Evolutionary conservation across 2,329 filamentous ascomycete species (phyloP).

Genomic region (Hymenotorrendiella dingleyae): DNA sequence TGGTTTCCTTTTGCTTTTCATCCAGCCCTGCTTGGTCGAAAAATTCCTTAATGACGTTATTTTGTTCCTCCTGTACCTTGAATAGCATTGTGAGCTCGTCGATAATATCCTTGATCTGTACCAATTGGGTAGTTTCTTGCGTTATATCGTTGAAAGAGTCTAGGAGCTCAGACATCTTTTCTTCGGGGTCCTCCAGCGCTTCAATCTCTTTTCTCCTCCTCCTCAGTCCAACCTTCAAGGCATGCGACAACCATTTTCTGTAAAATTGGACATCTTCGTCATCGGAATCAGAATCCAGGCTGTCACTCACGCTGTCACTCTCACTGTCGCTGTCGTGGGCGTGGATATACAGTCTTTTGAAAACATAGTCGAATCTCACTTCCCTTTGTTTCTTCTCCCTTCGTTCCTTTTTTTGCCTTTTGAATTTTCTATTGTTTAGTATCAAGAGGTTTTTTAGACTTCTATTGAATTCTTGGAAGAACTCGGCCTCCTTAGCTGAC

Average conservation of each 20-base stretch:
- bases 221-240: too few relatives aligned
- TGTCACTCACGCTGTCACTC: too few relatives aligned
- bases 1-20: not conserved
- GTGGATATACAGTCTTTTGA: too few relatives aligned
- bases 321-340: too few relatives aligned
- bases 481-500: not conserved
- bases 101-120: not conserved
- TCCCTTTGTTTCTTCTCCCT: not conserved
- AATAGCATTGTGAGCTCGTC: not conserved
- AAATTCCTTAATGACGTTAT: too few relatives aligned
- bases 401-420: not conserved
- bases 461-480: not conserved
- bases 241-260: too few relatives aligned
- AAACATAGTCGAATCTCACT: too few relatives aligned
- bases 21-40: too few relatives aligned
- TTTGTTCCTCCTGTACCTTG: not conserved
- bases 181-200: not conserved
- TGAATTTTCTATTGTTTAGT: not conserved
- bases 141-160: not conserved
- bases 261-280: too few relatives aligned
- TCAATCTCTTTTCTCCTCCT: not conserved
- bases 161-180: not conserved
- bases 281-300: too few relatives aligned
- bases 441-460: not conserved
- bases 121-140: not conserved